These are phyloP conservation scores for Vigna hirtella DNA, from an alignment of 306 rosid species.

Conservation along the genomic window DNA sequence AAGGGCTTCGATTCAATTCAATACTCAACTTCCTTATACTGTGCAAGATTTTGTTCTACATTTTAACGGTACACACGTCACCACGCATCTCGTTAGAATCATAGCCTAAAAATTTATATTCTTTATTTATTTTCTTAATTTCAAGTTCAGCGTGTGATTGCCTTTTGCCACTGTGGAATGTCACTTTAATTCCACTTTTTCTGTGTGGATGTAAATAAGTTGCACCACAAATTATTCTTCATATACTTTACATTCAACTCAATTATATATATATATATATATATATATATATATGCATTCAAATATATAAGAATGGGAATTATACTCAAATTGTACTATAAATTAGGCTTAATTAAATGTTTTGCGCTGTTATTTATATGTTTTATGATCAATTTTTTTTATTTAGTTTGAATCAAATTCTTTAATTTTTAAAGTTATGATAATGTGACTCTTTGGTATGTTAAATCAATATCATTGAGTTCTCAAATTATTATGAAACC, in stretches of 20 bases:
- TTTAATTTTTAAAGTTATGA: too few species aligned
- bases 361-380: too few species aligned
- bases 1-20: neutral
- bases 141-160: neutral
- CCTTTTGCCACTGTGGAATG: neutral
- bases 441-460: too few species aligned
- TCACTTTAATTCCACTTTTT: neutral
- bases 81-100: slow-evolving; percentile 5
- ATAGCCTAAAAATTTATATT: too few species aligned
- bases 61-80: neutral
- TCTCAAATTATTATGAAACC: too few species aligned
- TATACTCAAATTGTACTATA: too few species aligned
- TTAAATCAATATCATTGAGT: too few species aligned
- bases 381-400: too few species aligned
- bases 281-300: neutral
- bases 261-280: neutral
- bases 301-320: too few species aligned
- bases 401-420: too few species aligned
- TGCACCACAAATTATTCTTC: neutral
- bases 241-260: neutral
- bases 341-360: too few species aligned
- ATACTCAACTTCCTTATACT: neutral
- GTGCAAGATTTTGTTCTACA: slow-evolving; percentile 12
- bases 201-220: slow-evolving; percentile 6
- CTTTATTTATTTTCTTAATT: too few species aligned